Conservation (phyloP, 768 basidiomycete genomes). For the Amylocystis lapponica region DNA sequence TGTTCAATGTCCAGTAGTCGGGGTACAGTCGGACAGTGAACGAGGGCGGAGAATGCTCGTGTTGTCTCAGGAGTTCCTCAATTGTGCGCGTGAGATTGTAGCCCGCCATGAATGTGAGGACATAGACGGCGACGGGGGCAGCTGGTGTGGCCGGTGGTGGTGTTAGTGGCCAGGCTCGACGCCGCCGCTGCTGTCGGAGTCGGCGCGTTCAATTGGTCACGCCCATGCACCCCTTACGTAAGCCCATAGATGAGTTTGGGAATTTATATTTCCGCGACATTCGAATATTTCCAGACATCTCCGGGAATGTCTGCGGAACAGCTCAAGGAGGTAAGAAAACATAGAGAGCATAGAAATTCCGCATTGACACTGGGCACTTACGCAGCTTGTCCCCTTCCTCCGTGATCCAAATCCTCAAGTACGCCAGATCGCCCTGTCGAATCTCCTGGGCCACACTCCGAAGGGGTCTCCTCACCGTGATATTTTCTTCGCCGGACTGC, state of each 20-base stretch:
- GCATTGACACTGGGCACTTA: background rate
- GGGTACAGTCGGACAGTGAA: conserved; percentile 74
- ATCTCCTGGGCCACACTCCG: conserved; percentile 76
- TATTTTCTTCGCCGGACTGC: conserved; percentile 67
- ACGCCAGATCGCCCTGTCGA: conserved; percentile 78
- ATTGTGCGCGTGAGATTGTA: conserved; percentile 71
- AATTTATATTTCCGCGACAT: conserved; percentile 3
- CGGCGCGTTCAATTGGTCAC: no score
- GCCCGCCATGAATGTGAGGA: conserved; percentile 43
- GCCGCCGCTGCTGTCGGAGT: no score
- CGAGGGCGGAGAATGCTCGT: conserved; percentile 56
- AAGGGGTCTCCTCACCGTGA: conserved; percentile 62
- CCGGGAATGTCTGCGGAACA: conserved; percentile 29
- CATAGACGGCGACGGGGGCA: background rate
- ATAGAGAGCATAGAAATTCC: background rate
- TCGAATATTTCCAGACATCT: conserved; percentile 22
- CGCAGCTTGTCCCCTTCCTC: conserved; percentile 76
- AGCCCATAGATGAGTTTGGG: background rate
- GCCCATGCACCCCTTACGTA: no score
- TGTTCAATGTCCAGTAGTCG: conserved; percentile 81
- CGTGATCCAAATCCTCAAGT: conserved; percentile 85
- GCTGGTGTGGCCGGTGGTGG: background rate
- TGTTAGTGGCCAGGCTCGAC: no score
- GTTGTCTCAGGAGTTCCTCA: conserved; percentile 54
- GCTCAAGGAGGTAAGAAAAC: conserved; percentile 31